A percentile compares a stretch with the other conserved stretches of the same genome.
These are phyloP conservation scores for Dactylellina leptospora DNA, from an alignment of 2,329 filamentous ascomycete species.

Conservation along the genomic window DNA sequence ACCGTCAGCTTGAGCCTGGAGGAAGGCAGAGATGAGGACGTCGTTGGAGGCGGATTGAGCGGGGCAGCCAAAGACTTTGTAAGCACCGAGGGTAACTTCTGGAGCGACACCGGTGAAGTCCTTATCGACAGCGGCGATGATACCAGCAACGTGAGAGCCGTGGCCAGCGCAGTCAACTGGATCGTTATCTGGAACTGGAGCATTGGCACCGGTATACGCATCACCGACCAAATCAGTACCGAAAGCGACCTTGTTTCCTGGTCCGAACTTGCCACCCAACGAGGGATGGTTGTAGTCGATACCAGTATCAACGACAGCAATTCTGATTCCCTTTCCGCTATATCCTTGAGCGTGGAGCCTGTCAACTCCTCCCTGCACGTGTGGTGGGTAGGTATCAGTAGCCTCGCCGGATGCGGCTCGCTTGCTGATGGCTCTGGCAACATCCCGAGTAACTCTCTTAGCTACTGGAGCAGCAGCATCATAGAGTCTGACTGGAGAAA, in stretches of 20 bases:
- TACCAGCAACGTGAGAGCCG: slow-evolving; percentile 56
- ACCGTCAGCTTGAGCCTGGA: slow-evolving; percentile 58
- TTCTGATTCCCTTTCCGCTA: slow-evolving; percentile 43
- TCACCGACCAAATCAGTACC: slow-evolving; percentile 56
- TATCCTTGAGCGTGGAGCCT: slow-evolving; percentile 43
- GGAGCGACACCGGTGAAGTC: slow-evolving; percentile 58
- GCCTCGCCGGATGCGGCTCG: background rate
- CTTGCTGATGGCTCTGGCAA: slow-evolving; percentile 31
- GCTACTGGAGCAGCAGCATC: slow-evolving; percentile 37
- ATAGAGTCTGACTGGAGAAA: slow-evolving; percentile 47
- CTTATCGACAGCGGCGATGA: slow-evolving; percentile 55
- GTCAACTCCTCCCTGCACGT: slow-evolving; percentile 44
- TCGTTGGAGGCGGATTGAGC: slow-evolving; percentile 56
- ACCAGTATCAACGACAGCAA: slow-evolving; percentile 55
- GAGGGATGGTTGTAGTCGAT: slow-evolving; percentile 56
- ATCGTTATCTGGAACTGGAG: slow-evolving; percentile 53
- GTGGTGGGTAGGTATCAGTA: slow-evolving; percentile 34
- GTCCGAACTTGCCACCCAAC: slow-evolving; percentile 55
- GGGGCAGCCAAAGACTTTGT: slow-evolving; percentile 58
- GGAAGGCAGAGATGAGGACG: slow-evolving; percentile 58
- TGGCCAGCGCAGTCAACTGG: slow-evolving; percentile 56
- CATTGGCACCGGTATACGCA: slow-evolving; percentile 39
- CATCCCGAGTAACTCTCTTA: slow-evolving; percentile 34
- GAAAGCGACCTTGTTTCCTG: slow-evolving; percentile 54
- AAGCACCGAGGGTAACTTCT: slow-evolving; percentile 57